Evolutionary conservation across 257 asterid species (phyloP), one percentile per base, ranked within the genome.

Genomic region (Verbascum thapsus): DNA sequence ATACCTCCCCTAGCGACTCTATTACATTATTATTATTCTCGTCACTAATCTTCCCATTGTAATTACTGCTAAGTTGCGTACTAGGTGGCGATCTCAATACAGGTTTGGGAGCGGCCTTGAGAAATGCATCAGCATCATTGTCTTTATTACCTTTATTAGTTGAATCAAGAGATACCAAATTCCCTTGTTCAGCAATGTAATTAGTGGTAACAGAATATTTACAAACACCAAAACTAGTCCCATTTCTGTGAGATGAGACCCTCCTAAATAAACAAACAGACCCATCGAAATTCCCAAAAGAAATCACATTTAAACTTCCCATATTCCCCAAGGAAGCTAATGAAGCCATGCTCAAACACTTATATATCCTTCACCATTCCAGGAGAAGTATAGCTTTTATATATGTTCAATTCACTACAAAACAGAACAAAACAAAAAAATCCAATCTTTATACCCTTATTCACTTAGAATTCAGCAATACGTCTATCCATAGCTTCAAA

Each of bases 291-390:
- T 81, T 80, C 16, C 95, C 83, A 30, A 87, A 69, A 23, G 98
- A 84, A 66, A 76, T 77, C 77, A 81, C 67, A 64, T 81, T 85
- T 72, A 78, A 76, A 64, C 96, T 82, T 76, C 99, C 98, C 89
- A 94, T 76, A 80, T 77, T 87, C 72, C 80, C 92, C 9, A 86
- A 83, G 92, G 98, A 94, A 94, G 95, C 94, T 74, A 83, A 79
- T 66, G 80, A 75, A 86, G 88, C 79, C 99, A 94, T 94, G 66
- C 72, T 61, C 17, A 48, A 66, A 53, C 65, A 58, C 67, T 64
- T 79, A 80, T 38, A 70, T 50, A 56, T 35, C 40, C 66, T 75
- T 49, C 76, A 78, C 74, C 86, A 83, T 83, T 64, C 42, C 63
- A 49, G 39, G 47, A 55, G 16, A n/a, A 63, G 9, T 45, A 32